Evolutionary conservation across 2,329 filamentous ascomycete genomes (phyloP).

Genomic region (Claviceps citrina): DNA sequence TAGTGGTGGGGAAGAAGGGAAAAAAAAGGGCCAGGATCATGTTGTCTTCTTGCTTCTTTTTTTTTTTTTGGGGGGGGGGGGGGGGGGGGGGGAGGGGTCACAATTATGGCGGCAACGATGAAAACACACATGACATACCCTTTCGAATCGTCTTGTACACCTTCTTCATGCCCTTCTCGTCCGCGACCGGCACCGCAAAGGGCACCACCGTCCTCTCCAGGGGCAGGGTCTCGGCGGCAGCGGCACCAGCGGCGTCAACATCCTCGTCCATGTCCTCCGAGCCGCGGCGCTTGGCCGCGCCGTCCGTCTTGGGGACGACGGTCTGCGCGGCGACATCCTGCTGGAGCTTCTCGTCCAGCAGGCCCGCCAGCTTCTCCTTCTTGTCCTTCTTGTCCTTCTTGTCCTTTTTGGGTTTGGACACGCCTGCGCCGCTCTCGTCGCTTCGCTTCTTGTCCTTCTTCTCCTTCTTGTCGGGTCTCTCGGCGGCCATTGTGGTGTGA

Average conservation of each 20-base stretch:
- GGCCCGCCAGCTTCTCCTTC: constrained; percentile 55
- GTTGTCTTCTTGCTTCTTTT: neutral
- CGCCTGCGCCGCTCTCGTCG: constrained; percentile 33
- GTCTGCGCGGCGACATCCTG: constrained; percentile 32
- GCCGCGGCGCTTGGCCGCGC: no score
- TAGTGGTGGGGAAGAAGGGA: neutral
- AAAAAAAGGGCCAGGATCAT: no score
- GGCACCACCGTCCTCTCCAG: constrained; percentile 53
- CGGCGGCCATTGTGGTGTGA: constrained; percentile 27
- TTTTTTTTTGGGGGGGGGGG: neutral
- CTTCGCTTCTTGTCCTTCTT: constrained; percentile 47
- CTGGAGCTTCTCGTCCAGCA: constrained; percentile 50
- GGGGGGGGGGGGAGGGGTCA: no score
- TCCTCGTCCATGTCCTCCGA: constrained; percentile 31
- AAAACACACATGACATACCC: no score
- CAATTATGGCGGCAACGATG: no score
- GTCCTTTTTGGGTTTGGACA: constrained; percentile 41
- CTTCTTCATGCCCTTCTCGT: constrained; percentile 60
- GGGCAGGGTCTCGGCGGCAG: constrained; percentile 21
- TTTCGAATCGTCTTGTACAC: constrained; percentile 41
- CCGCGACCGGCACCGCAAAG: constrained; percentile 66
- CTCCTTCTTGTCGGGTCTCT: constrained; percentile 35
- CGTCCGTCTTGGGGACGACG: no score
- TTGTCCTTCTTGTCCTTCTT: constrained; percentile 55
- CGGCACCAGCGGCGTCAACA: constrained; percentile 21